Percentiles rank a stretch among this genome's conserved stretches.
Evolutionary conservation across 164 flowering plant species (phyloP).

Genomic region (Taxillus chinensis): DNA sequence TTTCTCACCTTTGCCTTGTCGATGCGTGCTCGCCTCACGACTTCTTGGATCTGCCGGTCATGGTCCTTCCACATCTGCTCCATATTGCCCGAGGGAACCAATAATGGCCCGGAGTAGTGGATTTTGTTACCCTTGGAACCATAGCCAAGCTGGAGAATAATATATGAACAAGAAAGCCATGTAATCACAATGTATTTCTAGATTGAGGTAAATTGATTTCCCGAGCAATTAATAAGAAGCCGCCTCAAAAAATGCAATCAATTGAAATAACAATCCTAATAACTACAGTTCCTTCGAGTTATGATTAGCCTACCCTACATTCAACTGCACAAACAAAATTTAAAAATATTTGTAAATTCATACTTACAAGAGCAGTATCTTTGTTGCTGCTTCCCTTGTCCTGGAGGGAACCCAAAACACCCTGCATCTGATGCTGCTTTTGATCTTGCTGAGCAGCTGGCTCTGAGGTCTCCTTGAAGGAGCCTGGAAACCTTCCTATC

Average conservation of each 20-base stretch:
- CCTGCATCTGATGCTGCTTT: conserved; percentile 21
- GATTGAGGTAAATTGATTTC: too few species aligned
- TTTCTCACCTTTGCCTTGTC: conserved; percentile 65
- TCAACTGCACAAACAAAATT: too few species aligned
- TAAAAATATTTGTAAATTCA: too few species aligned
- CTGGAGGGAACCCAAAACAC: conserved; percentile 23
- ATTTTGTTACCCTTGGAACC: conserved; percentile 87
- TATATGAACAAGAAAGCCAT: background rate
- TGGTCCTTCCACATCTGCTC: conserved; percentile 91
- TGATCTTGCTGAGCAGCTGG: conserved; percentile 39
- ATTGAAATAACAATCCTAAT: too few species aligned
- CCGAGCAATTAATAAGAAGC: too few species aligned
- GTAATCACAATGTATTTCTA: background rate
- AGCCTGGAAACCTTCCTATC: conserved; percentile 54
- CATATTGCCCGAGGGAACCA: conserved; percentile 69
- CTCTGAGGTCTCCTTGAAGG: conserved; percentile 53
- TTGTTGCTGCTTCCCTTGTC: conserved; percentile 43
- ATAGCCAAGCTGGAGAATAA: conserved; percentile 47
- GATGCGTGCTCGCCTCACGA: conserved; percentile 69
- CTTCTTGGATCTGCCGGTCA: conserved; percentile 94
- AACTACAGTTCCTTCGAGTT: too few species aligned
- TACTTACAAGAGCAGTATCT: conserved; percentile 69
- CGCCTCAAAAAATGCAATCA: too few species aligned
- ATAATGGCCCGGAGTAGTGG: conserved; percentile 87
- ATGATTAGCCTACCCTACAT: too few species aligned